A percentile compares a stretch with the other conserved stretches of the same genome.
phyloP scores from a whole-genome alignment of 352 stramenopile genomes.

The Pythium scleroteichum region DNA sequence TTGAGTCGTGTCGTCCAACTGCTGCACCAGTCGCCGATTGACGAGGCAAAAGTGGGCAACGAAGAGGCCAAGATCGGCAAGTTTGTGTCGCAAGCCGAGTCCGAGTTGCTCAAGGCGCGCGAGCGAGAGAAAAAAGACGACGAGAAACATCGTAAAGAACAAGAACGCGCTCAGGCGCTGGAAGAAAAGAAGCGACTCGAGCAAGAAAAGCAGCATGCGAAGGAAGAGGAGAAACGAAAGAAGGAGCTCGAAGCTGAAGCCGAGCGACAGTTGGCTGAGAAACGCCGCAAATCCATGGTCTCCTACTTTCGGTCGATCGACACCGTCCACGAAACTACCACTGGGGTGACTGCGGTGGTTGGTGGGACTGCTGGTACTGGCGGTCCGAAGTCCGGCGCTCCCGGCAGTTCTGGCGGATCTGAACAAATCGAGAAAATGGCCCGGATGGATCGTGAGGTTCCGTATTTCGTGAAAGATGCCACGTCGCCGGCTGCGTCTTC shows the following conservation, averaged over 20 bases:
- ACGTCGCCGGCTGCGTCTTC: neutral
- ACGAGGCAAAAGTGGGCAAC: constrained; percentile 77
- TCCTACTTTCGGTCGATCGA: constrained; percentile 67
- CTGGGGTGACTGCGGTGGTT: neutral
- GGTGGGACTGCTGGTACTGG: neutral
- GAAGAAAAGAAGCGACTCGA: constrained; percentile 67
- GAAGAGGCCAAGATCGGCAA: constrained; percentile 83
- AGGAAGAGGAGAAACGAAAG: constrained; percentile 65
- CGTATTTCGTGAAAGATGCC: constrained; percentile 28
- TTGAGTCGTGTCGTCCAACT: constrained; percentile 67
- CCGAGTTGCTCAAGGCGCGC: constrained; percentile 59
- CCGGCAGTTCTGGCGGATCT: neutral
- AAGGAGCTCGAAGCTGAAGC: constrained; percentile 51
- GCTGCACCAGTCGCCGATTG: constrained; percentile 61
- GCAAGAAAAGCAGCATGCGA: constrained; percentile 56
- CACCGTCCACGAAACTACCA: constrained; percentile 11
- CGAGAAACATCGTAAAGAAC: constrained; percentile 49
- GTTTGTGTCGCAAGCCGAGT: constrained; percentile 65
- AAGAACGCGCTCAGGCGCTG: constrained; percentile 48
- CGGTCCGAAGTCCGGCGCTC: neutral
- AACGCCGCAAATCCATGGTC: constrained; percentile 64
- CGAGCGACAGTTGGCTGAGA: constrained; percentile 44
- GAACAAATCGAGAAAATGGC: constrained; percentile 35
- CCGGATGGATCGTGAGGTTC: constrained; percentile 51
- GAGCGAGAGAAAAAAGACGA: constrained; percentile 36